Evolutionary conservation across 2,329 filamentous ascomycete species (phyloP).

Genomic region (Neonectria punicea): DNA sequence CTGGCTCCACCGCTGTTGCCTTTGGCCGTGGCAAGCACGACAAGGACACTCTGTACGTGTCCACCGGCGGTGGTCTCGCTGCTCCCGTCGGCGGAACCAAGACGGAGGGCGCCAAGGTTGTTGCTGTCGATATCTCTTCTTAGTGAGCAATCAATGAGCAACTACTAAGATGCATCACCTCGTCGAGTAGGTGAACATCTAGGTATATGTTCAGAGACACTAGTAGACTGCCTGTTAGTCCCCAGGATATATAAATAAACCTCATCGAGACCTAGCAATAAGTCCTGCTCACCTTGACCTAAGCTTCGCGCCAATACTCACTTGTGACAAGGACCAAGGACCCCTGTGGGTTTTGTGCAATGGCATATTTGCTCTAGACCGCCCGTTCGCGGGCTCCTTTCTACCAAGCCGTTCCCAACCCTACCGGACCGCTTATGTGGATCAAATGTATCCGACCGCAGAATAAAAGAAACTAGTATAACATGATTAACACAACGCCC

Average conservation of each 20-base stretch:
- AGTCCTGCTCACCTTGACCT: neutral
- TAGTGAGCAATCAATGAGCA: neutral
- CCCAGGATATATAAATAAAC: neutral
- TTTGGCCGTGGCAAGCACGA: conserved; percentile 31
- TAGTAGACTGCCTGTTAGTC: neutral
- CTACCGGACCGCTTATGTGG: conserved; percentile 8
- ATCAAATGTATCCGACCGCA: conserved; percentile 12
- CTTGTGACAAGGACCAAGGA: neutral
- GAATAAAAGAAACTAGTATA: neutral
- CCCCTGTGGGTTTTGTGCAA: conserved; percentile 5
- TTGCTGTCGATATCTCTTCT: conserved; percentile 22
- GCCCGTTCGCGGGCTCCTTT: neutral
- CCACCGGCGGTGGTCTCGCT: conserved; percentile 26
- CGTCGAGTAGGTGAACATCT: neutral
- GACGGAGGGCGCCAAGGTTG: conserved; percentile 36
- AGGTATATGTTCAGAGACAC: neutral
- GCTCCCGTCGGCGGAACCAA: conserved; percentile 29
- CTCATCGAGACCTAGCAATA: neutral
- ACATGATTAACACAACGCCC: conserved; percentile 17
- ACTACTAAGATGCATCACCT: no score
- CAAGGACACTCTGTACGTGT: conserved; percentile 28
- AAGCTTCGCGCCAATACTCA: neutral
- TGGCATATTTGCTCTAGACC: conserved; percentile 4
- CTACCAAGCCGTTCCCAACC: conserved; percentile 11
- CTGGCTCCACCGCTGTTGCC: conserved; percentile 34